These are phyloP conservation scores for Viola odorata DNA, from an alignment of 345 rosid species.

Conservation along the genomic window DNA sequence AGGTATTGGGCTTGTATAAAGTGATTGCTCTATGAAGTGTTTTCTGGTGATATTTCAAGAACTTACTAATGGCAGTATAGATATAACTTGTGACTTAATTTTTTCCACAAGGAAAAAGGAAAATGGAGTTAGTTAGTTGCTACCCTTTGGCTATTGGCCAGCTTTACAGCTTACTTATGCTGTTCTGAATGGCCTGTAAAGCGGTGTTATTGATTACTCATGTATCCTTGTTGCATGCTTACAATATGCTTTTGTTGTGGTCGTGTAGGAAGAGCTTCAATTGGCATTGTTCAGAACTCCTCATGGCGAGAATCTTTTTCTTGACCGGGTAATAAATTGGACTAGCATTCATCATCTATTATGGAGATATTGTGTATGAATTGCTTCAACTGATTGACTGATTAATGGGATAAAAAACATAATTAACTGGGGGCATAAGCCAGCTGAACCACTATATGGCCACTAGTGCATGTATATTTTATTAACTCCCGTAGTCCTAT, in stretches of 20 bases:
- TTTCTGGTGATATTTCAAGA: too few relatives aligned
- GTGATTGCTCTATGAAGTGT: too few relatives aligned
- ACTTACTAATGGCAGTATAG: background rate
- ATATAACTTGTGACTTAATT: background rate
- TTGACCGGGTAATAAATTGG: slow-evolving; percentile 61
- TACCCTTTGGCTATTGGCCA: background rate
- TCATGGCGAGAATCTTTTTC: slow-evolving; percentile 65
- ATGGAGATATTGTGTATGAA: too few relatives aligned
- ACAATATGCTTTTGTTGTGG: background rate
- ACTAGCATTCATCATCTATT: background rate
- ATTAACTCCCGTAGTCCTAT: too few relatives aligned
- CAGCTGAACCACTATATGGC: too few relatives aligned
- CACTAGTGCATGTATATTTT: too few relatives aligned
- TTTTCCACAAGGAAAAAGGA: background rate
- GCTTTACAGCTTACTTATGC: background rate
- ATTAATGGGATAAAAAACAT: too few relatives aligned
- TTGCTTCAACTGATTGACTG: background rate
- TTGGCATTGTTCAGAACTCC: slow-evolving; percentile 63
- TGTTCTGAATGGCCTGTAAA: background rate
- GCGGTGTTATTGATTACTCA: slow-evolving; percentile 1
- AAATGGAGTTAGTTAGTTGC: background rate
- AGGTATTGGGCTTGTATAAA: too few relatives aligned
- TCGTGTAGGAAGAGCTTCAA: slow-evolving; percentile 75
- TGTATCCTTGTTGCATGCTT: background rate
- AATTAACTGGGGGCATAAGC: too few relatives aligned